Conservation (phyloP, 768 basidiomycete genomes). For the Strobilomyces echinocephalus region DNA sequence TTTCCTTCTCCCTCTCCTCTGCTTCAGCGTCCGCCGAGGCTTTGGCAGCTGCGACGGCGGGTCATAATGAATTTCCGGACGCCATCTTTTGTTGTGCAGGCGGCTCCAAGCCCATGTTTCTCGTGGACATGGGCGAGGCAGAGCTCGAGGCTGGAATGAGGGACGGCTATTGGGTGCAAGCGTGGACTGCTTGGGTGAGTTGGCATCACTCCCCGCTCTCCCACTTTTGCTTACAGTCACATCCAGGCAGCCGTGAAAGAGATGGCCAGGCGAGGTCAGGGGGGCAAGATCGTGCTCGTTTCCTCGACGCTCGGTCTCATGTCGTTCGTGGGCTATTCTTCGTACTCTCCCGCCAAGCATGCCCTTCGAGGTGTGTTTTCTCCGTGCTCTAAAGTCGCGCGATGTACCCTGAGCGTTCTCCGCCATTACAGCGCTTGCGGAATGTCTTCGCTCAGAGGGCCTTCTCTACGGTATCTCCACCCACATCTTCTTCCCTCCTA, state of each 20-base stretch:
- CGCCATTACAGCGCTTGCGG: slow-evolving; percentile 61
- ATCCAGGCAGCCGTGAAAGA: slow-evolving; percentile 60
- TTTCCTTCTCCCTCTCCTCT: slow-evolving; percentile 61
- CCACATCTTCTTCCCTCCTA: slow-evolving; percentile 79
- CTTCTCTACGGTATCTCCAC: slow-evolving; percentile 71
- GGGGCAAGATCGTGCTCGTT: slow-evolving; percentile 72
- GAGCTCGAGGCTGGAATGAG: slow-evolving; percentile 46
- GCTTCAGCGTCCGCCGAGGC: slow-evolving; percentile 54
- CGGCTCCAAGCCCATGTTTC: slow-evolving; percentile 61
- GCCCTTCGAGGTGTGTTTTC: slow-evolving; percentile 65
- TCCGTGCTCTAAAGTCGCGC: background rate
- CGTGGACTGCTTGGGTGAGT: slow-evolving; percentile 48
- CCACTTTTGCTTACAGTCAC: background rate
- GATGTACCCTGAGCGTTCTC: background rate
- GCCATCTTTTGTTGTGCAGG: slow-evolving; percentile 81
- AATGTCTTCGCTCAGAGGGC: slow-evolving; percentile 75
- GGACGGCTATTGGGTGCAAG: slow-evolving; percentile 33
- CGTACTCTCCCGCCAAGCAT: slow-evolving; percentile 81
- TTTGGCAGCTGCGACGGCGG: slow-evolving; percentile 52
- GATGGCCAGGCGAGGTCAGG: slow-evolving; percentile 52
- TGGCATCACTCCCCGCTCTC: background rate
- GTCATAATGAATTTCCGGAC: slow-evolving; percentile 63
- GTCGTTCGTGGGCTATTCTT: slow-evolving; percentile 71
- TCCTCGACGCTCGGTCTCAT: slow-evolving; percentile 73
- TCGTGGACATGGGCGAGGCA: slow-evolving; percentile 62